These are phyloP conservation scores for Mimosa pudica DNA, from an alignment of 306 rosid genomes.

Conservation along the genomic window DNA sequence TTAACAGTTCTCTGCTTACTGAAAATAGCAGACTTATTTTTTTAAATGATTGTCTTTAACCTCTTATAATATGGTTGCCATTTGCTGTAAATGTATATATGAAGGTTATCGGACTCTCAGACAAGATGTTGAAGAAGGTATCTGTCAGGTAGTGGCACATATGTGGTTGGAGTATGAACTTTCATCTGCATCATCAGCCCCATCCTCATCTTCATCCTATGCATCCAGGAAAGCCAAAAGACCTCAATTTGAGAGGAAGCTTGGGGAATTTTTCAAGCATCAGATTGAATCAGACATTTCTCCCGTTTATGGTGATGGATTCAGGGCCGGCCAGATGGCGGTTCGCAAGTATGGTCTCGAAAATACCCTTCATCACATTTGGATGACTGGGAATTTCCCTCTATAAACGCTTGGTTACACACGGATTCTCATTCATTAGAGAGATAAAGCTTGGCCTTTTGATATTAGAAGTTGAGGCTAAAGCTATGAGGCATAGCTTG, in stretches of 20 bases:
- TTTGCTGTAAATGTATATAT: constrained; percentile 14
- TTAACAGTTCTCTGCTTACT: not conserved
- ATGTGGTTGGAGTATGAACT: constrained; percentile 92
- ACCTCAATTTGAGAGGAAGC: constrained; percentile 78
- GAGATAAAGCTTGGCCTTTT: constrained; percentile 54
- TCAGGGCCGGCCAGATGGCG: constrained; percentile 85
- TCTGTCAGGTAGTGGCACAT: constrained; percentile 96
- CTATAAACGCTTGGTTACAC: constrained; percentile 42
- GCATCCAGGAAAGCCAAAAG: constrained; percentile 50
- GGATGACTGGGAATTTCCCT: constrained; percentile 82
- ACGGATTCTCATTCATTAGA: constrained; percentile 45
- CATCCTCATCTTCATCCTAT: constrained; percentile 56
- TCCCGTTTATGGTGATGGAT: constrained; percentile 94
- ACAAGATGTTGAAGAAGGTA: constrained; percentile 98
- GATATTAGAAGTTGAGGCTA: constrained; percentile 56
- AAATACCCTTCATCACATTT: constrained; percentile 83
- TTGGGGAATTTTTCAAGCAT: constrained; percentile 92
- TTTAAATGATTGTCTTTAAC: not conserved
- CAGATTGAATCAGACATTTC: constrained; percentile 97
- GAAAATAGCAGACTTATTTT: not conserved
- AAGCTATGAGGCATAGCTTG: constrained; percentile 36
- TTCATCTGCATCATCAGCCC: constrained; percentile 59
- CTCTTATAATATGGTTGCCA: not conserved
- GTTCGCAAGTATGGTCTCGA: constrained; percentile 79
- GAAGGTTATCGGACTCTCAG: constrained; percentile 87